These are phyloP conservation scores for Ophiostoma quercus DNA, from an alignment of 2,329 filamentous ascomycete species.

Conservation along the genomic window DNA sequence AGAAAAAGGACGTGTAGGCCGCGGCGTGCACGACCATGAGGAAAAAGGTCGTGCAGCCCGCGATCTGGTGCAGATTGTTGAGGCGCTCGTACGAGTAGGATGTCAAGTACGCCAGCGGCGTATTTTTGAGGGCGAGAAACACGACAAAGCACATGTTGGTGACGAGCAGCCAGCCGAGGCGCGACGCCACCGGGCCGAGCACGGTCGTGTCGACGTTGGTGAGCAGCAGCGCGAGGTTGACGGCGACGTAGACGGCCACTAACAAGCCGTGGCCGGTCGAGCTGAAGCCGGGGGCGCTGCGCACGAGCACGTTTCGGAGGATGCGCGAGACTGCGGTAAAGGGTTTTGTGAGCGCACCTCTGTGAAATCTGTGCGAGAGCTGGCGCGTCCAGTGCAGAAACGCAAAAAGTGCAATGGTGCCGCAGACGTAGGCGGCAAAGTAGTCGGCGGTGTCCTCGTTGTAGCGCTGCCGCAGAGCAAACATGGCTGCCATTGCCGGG, in stretches of 20 bases:
- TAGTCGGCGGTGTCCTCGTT: background rate
- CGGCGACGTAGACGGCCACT: conserved; percentile 32
- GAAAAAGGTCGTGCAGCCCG: conserved; percentile 46
- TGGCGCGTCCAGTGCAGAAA: conserved; percentile 9
- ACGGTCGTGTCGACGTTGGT: conserved; percentile 30
- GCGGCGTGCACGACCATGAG: conserved; percentile 44
- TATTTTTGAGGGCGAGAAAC: conserved; percentile 30
- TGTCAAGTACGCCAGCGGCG: conserved; percentile 49
- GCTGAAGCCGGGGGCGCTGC: conserved; percentile 33
- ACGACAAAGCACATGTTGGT: background rate
- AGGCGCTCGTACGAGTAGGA: conserved; percentile 55
- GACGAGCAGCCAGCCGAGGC: background rate
- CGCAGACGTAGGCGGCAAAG: background rate
- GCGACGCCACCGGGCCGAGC: background rate
- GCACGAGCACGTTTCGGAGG: conserved; percentile 31
- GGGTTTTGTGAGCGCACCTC: background rate
- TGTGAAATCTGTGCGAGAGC: background rate
- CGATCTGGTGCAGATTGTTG: conserved; percentile 52
- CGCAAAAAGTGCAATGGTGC: background rate
- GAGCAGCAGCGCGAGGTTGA: conserved; percentile 33
- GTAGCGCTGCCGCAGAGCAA: background rate
- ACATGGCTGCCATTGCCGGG: background rate
- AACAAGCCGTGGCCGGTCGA: conserved; percentile 35
- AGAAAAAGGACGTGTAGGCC: conserved; percentile 42
- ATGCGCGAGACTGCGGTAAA: background rate